Percentiles rank a stretch among this genome's conserved stretches.
phyloP scores from a whole-genome alignment of 768 basidiomycete genomes.

The Sporobolomyces phaffii region DNA sequence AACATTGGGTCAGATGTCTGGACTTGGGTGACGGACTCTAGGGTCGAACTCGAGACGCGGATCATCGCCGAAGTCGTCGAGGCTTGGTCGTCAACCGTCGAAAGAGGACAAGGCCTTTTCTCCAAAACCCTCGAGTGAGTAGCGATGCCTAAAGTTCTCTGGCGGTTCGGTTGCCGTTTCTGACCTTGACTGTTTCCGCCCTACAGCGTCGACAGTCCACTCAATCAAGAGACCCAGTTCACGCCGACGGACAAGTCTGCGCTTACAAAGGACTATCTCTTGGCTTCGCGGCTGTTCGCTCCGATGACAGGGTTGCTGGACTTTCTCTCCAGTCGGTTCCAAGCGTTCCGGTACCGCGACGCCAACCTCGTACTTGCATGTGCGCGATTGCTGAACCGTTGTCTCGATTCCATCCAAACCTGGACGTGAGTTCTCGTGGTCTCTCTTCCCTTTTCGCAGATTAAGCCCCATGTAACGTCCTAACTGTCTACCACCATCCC shows the following conservation, averaged over 20 bases:
- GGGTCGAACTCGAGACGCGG: constrained; percentile 71
- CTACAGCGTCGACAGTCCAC: constrained; percentile 81
- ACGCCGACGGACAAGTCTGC: constrained; percentile 79
- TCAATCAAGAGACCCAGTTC: constrained; percentile 75
- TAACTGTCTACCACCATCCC: too few species aligned
- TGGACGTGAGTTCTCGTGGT: constrained; percentile 59
- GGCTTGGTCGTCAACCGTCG: constrained; percentile 79
- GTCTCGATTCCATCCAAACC: constrained; percentile 60
- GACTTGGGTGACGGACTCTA: constrained; percentile 90
- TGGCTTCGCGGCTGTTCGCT: constrained; percentile 67
- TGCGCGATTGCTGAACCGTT: constrained; percentile 75
- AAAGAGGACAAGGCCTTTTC: constrained; percentile 73
- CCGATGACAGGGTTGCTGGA: constrained; percentile 75
- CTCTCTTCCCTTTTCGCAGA: neutral
- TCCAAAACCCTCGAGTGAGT: constrained; percentile 76
- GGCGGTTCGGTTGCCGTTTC: too few species aligned
- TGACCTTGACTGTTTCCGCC: too few species aligned
- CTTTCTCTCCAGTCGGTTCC: constrained; percentile 83
- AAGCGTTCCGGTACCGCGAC: constrained; percentile 83
- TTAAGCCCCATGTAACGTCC: too few species aligned
- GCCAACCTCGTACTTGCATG: constrained; percentile 78
- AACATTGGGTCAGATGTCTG: constrained; percentile 85
- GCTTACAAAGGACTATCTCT: constrained; percentile 64
- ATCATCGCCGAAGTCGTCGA: constrained; percentile 78
- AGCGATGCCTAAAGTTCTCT: too few species aligned